These are phyloP conservation scores for Cerrena zonata DNA, from an alignment of 1,284 basidiomycete species.

Conservation along the genomic window DNA sequence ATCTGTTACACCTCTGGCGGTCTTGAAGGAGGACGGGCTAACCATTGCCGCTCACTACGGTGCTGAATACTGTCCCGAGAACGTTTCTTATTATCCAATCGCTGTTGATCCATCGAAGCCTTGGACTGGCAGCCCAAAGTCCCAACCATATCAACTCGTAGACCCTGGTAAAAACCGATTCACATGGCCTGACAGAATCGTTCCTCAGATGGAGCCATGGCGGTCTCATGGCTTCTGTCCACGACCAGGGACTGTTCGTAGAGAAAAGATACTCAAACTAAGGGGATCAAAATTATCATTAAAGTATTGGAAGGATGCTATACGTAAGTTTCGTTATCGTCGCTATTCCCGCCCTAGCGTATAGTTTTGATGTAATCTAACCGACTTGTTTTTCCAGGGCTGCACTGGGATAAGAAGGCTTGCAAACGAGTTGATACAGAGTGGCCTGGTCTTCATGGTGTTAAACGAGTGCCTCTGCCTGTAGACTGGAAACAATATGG, in stretches of 20 bases:
- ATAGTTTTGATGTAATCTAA: background rate
- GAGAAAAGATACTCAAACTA: background rate
- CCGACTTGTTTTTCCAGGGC: background rate
- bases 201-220: background rate
- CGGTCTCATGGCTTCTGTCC: background rate
- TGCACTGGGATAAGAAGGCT: background rate
- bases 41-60: background rate
- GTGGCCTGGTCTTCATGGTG: background rate
- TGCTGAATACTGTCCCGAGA: background rate
- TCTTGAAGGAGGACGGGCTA: background rate
- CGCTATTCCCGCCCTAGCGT: background rate
- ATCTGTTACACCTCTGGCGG: background rate
- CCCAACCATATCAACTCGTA: background rate
- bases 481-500: slow-evolving; percentile 26
- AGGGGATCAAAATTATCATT: background rate
- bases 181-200: background rate
- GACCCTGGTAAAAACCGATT: background rate
- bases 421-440: slow-evolving; percentile 2
- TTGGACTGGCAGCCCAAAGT: background rate
- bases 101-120: background rate
- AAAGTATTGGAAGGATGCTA: background rate
- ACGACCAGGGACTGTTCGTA: background rate
- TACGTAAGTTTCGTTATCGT: background rate
- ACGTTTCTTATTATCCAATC: background rate
- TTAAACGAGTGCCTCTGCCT: slow-evolving; percentile 11